These are phyloP conservation scores for Penicillium salamii DNA, from an alignment of 495 filamentous ascomycete genomes.

Conservation along the genomic window DNA sequence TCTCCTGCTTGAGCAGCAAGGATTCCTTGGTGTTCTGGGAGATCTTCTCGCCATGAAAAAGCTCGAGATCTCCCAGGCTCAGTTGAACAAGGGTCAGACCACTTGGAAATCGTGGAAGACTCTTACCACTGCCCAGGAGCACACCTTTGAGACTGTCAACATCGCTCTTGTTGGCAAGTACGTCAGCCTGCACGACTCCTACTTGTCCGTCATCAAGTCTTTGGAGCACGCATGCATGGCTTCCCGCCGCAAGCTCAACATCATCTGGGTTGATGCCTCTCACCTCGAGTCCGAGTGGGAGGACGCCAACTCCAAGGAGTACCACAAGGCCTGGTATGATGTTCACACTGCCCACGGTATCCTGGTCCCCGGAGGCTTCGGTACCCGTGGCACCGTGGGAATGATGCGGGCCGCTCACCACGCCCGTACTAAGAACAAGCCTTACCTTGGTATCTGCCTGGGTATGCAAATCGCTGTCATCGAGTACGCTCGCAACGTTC, in stretches of 20 bases:
- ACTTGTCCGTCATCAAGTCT: conserved; percentile 76
- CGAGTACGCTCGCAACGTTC: conserved; percentile 76
- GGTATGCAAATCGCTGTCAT: conserved; percentile 95
- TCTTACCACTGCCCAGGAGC: conserved; percentile 61
- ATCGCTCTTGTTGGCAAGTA: conserved; percentile 96
- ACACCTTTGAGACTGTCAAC: conserved; percentile 61
- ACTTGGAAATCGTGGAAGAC: conserved; percentile 76
- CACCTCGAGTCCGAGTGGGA: conserved; percentile 67
- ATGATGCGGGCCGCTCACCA: conserved; percentile 84
- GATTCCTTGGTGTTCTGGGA: conserved; percentile 60
- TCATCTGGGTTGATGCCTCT: conserved; percentile 81
- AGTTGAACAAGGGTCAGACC: conserved; percentile 44
- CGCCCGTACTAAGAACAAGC: conserved; percentile 76
- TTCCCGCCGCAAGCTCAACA: conserved; percentile 72
- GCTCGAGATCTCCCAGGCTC: conserved; percentile 36
- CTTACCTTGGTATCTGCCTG: conserved; percentile 89
- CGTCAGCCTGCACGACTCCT: conserved; percentile 74
- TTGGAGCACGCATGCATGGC: conserved; percentile 91
- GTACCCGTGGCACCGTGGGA: conserved; percentile 73
- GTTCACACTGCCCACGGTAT: conserved; percentile 68
- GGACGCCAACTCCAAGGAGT: conserved; percentile 62
- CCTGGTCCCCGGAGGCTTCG: conserved; percentile 72
- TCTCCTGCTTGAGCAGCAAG: conserved; percentile 78
- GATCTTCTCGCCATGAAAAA: conserved; percentile 25
- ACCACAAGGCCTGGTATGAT: conserved; percentile 84